Evolutionary conservation across 495 filamentous ascomycete genomes (phyloP).

Genomic region (Cryomyces minteri): DNA sequence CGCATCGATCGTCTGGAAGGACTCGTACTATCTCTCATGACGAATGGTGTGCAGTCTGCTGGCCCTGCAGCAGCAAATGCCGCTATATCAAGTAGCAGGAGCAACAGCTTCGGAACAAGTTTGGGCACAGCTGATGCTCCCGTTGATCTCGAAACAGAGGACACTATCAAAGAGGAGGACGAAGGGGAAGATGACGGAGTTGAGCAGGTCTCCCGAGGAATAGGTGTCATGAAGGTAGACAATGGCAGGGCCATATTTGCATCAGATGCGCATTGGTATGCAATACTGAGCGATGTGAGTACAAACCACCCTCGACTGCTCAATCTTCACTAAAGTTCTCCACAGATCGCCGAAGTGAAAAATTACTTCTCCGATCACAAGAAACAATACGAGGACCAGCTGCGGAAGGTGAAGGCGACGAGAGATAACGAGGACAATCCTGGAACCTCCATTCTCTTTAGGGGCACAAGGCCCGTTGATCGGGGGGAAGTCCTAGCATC

Average conservation of each 20-base stretch:
- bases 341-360: constrained; percentile 81
- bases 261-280: constrained; percentile 88
- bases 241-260: constrained; percentile 75
- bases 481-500: constrained; percentile 60
- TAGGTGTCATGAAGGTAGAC: constrained; percentile 84
- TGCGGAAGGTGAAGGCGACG: constrained; percentile 40
- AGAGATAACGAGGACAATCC: constrained; percentile 25
- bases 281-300: constrained; percentile 64
- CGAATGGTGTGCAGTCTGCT: constrained; percentile 46
- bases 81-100: constrained; percentile 42
- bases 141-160: constrained; percentile 36
- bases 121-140: constrained; percentile 15
- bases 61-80: constrained; percentile 44
- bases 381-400: constrained; percentile 47
- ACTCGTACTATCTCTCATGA: constrained; percentile 89
- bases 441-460: constrained; percentile 49
- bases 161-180: constrained; percentile 32
- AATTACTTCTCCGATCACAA: constrained; percentile 67
- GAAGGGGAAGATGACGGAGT: constrained; percentile 60
- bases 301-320: constrained; percentile 9
- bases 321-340: neutral
- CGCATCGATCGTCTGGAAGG: constrained; percentile 94
- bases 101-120: constrained; percentile 14
- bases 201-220: constrained; percentile 77
- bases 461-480: constrained; percentile 42